Conservation (phyloP, 2,329 filamentous ascomycete species). For the Penicillium sp. region DNA sequence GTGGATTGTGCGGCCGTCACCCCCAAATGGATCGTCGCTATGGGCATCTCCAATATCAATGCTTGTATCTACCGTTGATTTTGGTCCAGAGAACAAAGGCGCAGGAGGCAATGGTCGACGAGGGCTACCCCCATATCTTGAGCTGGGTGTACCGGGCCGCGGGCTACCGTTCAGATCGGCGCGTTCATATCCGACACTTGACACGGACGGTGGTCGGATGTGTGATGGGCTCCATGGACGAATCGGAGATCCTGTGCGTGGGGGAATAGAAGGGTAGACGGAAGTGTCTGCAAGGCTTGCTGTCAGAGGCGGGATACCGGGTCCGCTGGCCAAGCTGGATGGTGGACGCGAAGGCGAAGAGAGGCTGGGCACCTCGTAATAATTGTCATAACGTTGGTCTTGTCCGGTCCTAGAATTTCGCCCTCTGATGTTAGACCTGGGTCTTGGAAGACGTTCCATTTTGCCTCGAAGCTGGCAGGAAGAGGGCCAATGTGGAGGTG, state of each 20-base stretch:
- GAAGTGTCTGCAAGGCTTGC: constrained; percentile 35
- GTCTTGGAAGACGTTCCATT: constrained; percentile 21
- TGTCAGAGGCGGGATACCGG: constrained; percentile 44
- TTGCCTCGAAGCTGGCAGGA: constrained; percentile 1
- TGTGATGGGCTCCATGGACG: constrained; percentile 60
- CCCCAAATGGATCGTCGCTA: constrained; percentile 74
- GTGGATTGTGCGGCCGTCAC: constrained; percentile 36
- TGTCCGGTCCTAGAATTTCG: constrained; percentile 21
- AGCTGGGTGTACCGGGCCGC: constrained; percentile 85
- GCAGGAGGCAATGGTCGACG: constrained; percentile 83
- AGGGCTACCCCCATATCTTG: constrained; percentile 82
- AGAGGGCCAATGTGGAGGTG: constrained; percentile 2
- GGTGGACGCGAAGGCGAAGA: constrained; percentile 39
- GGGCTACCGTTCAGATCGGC: constrained; percentile 86
- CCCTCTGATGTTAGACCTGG: constrained; percentile 24
- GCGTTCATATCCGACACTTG: constrained; percentile 75
- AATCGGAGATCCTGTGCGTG: constrained; percentile 42
- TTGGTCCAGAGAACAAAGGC: constrained; percentile 70
- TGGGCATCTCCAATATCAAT: constrained; percentile 57
- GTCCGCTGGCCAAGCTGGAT: constrained; percentile 45
- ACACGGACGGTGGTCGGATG: constrained; percentile 66
- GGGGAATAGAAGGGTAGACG: constrained; percentile 38
- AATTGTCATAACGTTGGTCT: constrained; percentile 19
- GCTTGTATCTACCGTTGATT: constrained; percentile 44
- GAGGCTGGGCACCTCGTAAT: constrained; percentile 33